Evolutionary conservation across 148 eudicot species (phyloP).

Genomic region (Mesembryanthemum crystallinum): DNA sequence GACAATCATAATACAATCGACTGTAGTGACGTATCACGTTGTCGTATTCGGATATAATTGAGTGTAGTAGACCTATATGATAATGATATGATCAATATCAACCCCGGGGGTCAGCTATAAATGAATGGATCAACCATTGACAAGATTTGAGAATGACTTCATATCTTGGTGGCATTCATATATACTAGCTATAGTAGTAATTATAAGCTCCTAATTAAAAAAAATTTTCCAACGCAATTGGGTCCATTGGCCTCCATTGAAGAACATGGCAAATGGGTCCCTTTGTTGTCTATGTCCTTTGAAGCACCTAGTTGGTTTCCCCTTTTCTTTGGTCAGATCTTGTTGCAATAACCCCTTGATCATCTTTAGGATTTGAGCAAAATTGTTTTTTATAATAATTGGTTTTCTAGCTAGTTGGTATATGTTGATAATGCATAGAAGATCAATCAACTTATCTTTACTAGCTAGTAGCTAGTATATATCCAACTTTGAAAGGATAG

Average conservation of each 20-base stretch:
- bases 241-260: not conserved
- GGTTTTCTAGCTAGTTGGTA: too few species aligned
- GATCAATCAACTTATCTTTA: too few species aligned
- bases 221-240: slow-evolving; percentile 5
- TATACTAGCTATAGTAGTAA: not conserved
- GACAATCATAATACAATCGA: too few species aligned
- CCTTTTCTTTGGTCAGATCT: slow-evolving; percentile 9
- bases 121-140: slow-evolving; percentile 15
- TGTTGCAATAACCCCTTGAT: not conserved
- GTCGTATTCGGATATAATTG: not conserved
- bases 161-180: slow-evolving; percentile 6
- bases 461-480: too few species aligned
- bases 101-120: not conserved
- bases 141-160: slow-evolving; percentile 18
- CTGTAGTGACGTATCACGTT: not conserved
- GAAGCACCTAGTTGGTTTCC: not conserved
- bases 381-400: too few species aligned
- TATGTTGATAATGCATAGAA: too few species aligned
- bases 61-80: not conserved
- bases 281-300: slow-evolving; percentile 3
- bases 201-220: slow-evolving; percentile 3
- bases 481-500: too few species aligned
- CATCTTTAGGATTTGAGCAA: too few species aligned
- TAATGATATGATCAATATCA: slow-evolving; percentile 4
- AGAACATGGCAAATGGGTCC: slow-evolving; percentile 18